phyloP scores from a whole-genome alignment of 2,329 filamentous ascomycete genomes.

The Calonectria pseudoturangicola region DNA sequence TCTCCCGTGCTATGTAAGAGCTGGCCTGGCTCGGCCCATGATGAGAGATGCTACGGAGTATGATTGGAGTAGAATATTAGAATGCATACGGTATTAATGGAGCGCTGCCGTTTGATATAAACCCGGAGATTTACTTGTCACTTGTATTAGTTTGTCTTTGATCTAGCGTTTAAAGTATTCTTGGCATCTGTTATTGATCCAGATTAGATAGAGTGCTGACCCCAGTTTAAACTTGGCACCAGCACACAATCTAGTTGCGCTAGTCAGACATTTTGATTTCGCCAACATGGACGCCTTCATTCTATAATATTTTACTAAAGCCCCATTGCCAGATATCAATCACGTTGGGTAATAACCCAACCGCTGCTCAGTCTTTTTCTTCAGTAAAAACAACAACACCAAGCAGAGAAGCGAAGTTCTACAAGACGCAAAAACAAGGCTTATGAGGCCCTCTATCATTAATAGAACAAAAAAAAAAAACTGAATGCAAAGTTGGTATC shows the following conservation, averaged over 20 bases:
- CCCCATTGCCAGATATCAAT: background rate
- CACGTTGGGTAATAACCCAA: background rate
- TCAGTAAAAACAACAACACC: background rate
- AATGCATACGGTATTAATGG: conserved; percentile 29
- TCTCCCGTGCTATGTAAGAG: conserved; percentile 43
- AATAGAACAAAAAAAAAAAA: conserved; percentile 41
- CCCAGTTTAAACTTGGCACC: background rate
- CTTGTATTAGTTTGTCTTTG: conserved; percentile 13
- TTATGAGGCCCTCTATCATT: conserved; percentile 46
- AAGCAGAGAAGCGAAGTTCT: background rate
- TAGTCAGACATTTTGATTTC: conserved; percentile 15
- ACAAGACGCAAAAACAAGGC: background rate
- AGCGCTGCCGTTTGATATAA: conserved; percentile 18
- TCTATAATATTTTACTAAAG: background rate
- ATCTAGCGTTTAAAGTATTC: conserved; percentile 15
- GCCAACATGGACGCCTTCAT: background rate
- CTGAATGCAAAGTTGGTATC: conserved; percentile 52
- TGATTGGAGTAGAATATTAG: conserved; percentile 28
- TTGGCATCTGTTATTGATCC: conserved; percentile 5
- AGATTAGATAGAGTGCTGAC: conserved; percentile 24
- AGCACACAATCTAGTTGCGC: conserved; percentile 5
- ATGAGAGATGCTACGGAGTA: conserved; percentile 15
- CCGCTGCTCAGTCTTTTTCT: conserved; percentile 7
- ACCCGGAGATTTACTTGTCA: conserved; percentile 1
- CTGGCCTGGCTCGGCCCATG: background rate